Evolutionary conservation across 108 stramenopile species (phyloP).

Genomic region (Skeletonema tropicum): DNA sequence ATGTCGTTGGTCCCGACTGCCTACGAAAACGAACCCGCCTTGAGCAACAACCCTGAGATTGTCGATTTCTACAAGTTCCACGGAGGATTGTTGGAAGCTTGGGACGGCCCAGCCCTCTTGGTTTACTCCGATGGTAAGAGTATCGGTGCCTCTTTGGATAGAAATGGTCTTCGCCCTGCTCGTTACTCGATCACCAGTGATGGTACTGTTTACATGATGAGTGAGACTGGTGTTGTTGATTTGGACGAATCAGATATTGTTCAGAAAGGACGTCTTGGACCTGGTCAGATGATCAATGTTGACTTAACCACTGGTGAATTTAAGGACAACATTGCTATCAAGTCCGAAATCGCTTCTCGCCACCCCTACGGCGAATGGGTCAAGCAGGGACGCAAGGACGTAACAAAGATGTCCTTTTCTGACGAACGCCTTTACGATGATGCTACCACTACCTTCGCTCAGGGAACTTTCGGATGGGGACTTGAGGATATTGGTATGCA

Average conservation of each 20-base stretch:
- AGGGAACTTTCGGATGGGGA: slow-evolving; percentile 92
- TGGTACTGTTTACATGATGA: slow-evolving; percentile 95
- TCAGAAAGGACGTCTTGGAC: slow-evolving; percentile 94
- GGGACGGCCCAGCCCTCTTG: slow-evolving; percentile 97
- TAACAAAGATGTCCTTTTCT: slow-evolving; percentile 49
- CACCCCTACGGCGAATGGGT: slow-evolving; percentile 93
- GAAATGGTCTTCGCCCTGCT: slow-evolving; percentile 94
- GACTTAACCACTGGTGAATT: slow-evolving; percentile 88
- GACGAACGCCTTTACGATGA: slow-evolving; percentile 78
- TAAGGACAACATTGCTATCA: slow-evolving; percentile 94
- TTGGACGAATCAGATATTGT: slow-evolving; percentile 84
- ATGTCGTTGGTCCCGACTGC: slow-evolving; percentile 93
- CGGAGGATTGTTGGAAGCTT: slow-evolving; percentile 94
- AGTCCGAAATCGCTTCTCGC: slow-evolving; percentile 90
- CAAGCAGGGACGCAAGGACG: slow-evolving; percentile 73
- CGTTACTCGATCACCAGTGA: slow-evolving; percentile 92
- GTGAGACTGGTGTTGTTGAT: slow-evolving; percentile 94
- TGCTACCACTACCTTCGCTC: slow-evolving; percentile 81
- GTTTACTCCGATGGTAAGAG: slow-evolving; percentile 95
- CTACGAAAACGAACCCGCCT: slow-evolving; percentile 86
- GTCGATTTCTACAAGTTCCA: slow-evolving; percentile 98
- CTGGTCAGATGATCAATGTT: slow-evolving; percentile 97
- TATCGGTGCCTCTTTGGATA: slow-evolving; percentile 90
- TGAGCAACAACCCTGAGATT: slow-evolving; percentile 87
- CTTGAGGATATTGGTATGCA: slow-evolving; percentile 97